These are phyloP conservation scores for Sindora glabra DNA, from an alignment of 306 rosid species.

Conservation along the genomic window DNA sequence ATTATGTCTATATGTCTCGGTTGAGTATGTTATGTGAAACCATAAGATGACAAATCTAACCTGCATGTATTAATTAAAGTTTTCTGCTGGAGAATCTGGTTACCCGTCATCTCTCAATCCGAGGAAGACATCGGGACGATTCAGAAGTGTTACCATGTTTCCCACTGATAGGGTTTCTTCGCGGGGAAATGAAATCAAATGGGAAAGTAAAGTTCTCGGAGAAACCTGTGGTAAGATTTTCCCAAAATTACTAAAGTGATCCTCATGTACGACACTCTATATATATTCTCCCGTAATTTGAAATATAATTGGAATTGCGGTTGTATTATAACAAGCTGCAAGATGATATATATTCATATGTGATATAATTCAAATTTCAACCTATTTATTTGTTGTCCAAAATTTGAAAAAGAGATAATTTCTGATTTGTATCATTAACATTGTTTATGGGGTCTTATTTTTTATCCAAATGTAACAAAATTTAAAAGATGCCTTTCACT, in stretches of 20 bases:
- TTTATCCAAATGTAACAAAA: no score
- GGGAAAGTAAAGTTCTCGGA: slow-evolving; percentile 1
- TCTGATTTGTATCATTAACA: no score
- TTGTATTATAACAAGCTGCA: no score
- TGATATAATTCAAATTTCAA: no score
- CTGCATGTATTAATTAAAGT: slow-evolving; percentile 10
- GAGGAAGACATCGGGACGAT: slow-evolving; percentile 22
- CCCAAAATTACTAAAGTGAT: background rate
- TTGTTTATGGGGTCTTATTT: no score
- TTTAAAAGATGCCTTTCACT: no score
- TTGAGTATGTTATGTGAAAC: background rate
- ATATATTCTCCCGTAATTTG: no score
- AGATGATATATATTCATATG: no score
- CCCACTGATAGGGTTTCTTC: slow-evolving; percentile 23
- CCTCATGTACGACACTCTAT: background rate
- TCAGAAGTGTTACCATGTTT: slow-evolving; percentile 5
- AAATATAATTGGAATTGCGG: no score
- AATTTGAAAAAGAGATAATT: no score
- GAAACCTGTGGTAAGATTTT: slow-evolving; percentile 25
- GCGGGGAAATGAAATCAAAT: slow-evolving; percentile 19
- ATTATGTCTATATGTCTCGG: no score
- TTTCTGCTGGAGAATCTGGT: slow-evolving; percentile 16
- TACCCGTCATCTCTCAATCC: slow-evolving; percentile 30
- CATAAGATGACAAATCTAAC: background rate
- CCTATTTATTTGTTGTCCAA: no score